Percentiles rank a stretch among this genome's conserved stretches.
Conservation (phyloP, 2,329 filamentous ascomycete genomes). For the Fusarium heterosporum region DNA sequence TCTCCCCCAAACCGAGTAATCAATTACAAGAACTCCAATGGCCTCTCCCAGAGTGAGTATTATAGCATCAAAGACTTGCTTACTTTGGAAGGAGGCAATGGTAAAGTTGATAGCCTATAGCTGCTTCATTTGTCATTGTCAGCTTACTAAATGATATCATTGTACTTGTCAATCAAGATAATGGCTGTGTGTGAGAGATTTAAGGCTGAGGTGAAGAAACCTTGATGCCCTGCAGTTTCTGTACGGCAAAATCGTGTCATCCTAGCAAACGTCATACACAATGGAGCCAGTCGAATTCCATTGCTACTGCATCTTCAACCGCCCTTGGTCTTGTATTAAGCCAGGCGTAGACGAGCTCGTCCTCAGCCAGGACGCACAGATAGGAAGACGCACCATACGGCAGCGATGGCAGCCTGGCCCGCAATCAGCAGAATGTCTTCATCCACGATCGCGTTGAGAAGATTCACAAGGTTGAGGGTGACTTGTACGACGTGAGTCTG, state of each 20-base stretch:
- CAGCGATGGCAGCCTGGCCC: conserved; percentile 54
- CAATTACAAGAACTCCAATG: neutral
- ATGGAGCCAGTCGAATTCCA: conserved; percentile 49
- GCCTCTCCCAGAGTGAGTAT: neutral
- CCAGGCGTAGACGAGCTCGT: conserved; percentile 53
- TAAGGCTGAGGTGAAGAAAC: conserved; percentile 8
- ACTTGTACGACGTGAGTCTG: conserved; percentile 50
- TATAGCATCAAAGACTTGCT: neutral
- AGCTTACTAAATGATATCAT: conserved; percentile 32
- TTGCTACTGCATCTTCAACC: conserved; percentile 33
- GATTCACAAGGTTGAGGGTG: conserved; percentile 53
- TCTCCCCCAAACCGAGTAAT: neutral
- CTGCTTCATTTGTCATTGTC: conserved; percentile 28
- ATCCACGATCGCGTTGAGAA: conserved; percentile 55
- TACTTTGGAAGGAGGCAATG: conserved; percentile 2
- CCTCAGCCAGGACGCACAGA: conserved; percentile 49
- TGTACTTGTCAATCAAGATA: neutral
- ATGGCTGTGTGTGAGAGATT: neutral
- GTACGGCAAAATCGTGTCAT: neutral
- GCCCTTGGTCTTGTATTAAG: conserved; percentile 45
- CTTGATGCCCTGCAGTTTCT: neutral
- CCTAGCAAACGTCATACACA: neutral
- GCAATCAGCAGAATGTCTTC: conserved; percentile 45
- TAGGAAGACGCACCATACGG: conserved; percentile 48
- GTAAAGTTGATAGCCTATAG: conserved; percentile 1